These are phyloP conservation scores for Metahyphopichia silvanorum DNA, from an alignment of 805 yeast genomes.

Conservation along the genomic window DNA sequence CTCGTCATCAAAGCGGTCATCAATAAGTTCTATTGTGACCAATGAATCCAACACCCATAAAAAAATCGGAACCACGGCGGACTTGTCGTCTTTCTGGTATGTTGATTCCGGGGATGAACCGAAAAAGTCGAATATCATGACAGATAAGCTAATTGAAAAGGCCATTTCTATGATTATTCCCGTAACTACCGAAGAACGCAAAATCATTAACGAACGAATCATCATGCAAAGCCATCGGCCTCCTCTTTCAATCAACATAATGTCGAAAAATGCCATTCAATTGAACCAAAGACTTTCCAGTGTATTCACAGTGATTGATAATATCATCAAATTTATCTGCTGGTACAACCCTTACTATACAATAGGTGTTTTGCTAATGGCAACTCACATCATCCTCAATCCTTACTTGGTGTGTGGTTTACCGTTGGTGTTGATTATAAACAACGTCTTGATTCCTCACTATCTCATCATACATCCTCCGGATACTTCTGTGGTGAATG, in stretches of 20 bases:
- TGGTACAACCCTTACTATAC: conserved; percentile 70
- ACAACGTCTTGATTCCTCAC: conserved; percentile 64
- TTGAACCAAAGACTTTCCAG: conserved; percentile 60
- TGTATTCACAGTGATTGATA: conserved; percentile 62
- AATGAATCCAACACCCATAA: not conserved
- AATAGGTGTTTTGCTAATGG: conserved; percentile 48
- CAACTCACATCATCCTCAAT: conserved; percentile 53
- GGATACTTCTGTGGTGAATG: conserved; percentile 31
- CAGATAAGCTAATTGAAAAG: conserved; percentile 73
- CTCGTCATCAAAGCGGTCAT: not conserved
- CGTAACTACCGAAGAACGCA: conserved; percentile 37
- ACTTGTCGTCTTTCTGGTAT: conserved; percentile 23
- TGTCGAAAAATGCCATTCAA: conserved; percentile 65
- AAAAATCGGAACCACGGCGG: conserved; percentile 1
- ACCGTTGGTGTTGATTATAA: conserved; percentile 54
- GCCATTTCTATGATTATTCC: conserved; percentile 72
- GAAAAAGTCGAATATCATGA: conserved; percentile 24
- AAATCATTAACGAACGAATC: conserved; percentile 49
- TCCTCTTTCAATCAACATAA: conserved; percentile 60
- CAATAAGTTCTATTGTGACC: not conserved
- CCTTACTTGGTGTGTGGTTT: conserved; percentile 55
- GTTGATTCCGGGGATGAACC: conserved; percentile 16
- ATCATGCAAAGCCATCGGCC: conserved; percentile 64
- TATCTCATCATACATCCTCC: conserved; percentile 64
- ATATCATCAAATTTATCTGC: conserved; percentile 47